Conservation (phyloP, 2,329 filamentous ascomycete genomes). For the Pseudocercospora fijiensis region DNA sequence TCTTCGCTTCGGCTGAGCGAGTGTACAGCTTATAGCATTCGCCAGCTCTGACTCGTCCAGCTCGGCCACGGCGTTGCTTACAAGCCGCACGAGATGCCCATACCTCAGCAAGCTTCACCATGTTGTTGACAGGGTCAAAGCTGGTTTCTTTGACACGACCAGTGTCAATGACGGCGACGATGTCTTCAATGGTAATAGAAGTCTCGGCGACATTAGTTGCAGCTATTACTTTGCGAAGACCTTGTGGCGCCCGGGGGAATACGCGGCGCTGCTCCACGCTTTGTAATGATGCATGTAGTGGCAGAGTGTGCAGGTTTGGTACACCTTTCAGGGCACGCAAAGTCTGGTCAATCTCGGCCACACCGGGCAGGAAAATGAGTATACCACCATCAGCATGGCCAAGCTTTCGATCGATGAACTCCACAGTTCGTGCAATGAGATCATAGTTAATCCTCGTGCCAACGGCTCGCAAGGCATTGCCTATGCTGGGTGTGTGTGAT, state of each 20-base stretch:
- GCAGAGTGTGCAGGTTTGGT: constrained; percentile 71
- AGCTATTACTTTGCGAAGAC: constrained; percentile 87
- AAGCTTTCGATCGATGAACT: constrained; percentile 76
- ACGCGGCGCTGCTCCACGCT: constrained; percentile 85
- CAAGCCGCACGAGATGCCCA: constrained; percentile 94
- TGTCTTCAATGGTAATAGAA: constrained; percentile 96
- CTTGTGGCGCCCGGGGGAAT: constrained; percentile 71
- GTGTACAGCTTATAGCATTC: constrained; percentile 96
- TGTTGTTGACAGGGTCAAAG: constrained; percentile 87
- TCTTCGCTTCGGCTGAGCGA: constrained; percentile 75
- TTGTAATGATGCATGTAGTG: constrained; percentile 87
- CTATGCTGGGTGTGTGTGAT: constrained; percentile 33
- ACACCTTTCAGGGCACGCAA: constrained; percentile 66
- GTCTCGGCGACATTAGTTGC: constrained; percentile 98
- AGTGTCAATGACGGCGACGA: constrained; percentile 92
- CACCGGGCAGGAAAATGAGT: constrained; percentile 91
- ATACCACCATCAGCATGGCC: constrained; percentile 76
- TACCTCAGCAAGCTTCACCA: constrained; percentile 89
- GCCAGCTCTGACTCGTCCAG: constrained; percentile 86
- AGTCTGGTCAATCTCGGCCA: constrained; percentile 84
- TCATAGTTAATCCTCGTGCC: constrained; percentile 88
- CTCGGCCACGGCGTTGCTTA: constrained; percentile 89
- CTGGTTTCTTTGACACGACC: constrained; percentile 96
- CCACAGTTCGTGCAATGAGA: constrained; percentile 75
- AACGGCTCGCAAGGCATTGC: constrained; percentile 45